A percentile compares a stretch with the other conserved stretches of the same genome.
phyloP scores from a whole-genome alignment of 140 eudicot species.

The Erigeron philadelphicus region DNA sequence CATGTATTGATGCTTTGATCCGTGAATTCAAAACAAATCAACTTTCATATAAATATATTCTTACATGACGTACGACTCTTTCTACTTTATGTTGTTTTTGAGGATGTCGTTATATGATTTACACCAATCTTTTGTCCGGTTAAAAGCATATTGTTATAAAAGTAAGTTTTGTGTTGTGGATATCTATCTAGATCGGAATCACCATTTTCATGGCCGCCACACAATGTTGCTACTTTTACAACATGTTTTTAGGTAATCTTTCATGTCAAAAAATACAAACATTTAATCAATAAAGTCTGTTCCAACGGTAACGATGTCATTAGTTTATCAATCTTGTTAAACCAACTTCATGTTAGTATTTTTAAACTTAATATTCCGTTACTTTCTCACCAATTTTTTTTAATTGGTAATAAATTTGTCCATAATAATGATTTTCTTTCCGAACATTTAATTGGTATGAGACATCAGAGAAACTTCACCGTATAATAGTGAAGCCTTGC shows the following conservation, averaged over 20 bases:
- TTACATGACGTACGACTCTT: conserved; percentile 13
- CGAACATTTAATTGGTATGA: too few species aligned
- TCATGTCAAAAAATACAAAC: conserved; percentile 1
- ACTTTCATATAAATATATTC: conserved; percentile 27
- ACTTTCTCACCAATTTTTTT: too few species aligned
- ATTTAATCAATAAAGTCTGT: background rate
- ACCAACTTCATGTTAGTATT: too few species aligned
- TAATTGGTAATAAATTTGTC: too few species aligned
- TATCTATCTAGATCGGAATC: conserved; percentile 14
- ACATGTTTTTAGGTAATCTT: conserved; percentile 14
- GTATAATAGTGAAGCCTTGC: too few species aligned
- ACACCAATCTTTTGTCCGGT: background rate
- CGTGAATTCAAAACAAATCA: conserved; percentile 27
- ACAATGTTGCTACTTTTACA: conserved; percentile 30
- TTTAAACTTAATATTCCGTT: too few species aligned
- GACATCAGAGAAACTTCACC: too few species aligned
- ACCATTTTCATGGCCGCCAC: conserved; percentile 18
- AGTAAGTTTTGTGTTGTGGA: background rate
- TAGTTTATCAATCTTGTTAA: too few species aligned
- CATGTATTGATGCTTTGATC: conserved; percentile 20
- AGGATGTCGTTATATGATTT: conserved; percentile 10
- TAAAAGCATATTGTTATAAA: conserved; percentile 3
- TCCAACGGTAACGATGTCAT: background rate
- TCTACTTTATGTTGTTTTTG: conserved; percentile 13
- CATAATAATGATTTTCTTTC: too few species aligned